These are phyloP conservation scores for Magnusiomyces sp. DNA, from an alignment of 1,139 yeast genomes.

Conservation along the genomic window DNA sequence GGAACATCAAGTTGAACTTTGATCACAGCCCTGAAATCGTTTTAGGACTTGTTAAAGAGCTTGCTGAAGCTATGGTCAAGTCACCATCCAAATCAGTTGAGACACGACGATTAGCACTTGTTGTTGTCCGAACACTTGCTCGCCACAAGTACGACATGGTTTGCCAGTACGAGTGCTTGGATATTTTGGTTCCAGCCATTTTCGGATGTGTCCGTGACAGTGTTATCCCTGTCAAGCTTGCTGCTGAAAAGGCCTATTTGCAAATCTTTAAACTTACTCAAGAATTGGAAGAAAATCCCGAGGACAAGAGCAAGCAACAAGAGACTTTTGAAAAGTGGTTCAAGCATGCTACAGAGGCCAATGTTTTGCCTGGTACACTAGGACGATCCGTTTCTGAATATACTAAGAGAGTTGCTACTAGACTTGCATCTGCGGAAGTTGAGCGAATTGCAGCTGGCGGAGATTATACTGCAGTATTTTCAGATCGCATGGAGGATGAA, in stretches of 20 bases:
- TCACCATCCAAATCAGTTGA: slow-evolving; percentile 65
- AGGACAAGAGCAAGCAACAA: neutral
- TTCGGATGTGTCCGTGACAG: slow-evolving; percentile 80
- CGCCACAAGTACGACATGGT: slow-evolving; percentile 46
- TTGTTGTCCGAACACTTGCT: slow-evolving; percentile 66
- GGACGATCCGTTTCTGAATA: slow-evolving; percentile 75
- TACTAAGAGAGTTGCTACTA: slow-evolving; percentile 74
- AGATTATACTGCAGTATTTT: slow-evolving; percentile 74
- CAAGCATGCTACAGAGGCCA: slow-evolving; percentile 20
- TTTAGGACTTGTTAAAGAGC: slow-evolving; percentile 36
- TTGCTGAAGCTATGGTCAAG: slow-evolving; percentile 42
- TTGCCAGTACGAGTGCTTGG: slow-evolving; percentile 43
- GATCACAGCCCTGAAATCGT: slow-evolving; percentile 5
- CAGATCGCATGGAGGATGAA: slow-evolving; percentile 83
- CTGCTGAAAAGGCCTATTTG: slow-evolving; percentile 87
- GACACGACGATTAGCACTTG: slow-evolving; percentile 70
- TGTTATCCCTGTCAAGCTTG: slow-evolving; percentile 82
- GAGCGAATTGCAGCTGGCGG: slow-evolving; percentile 88
- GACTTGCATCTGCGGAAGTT: slow-evolving; percentile 78
- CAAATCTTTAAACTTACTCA: slow-evolving; percentile 66
- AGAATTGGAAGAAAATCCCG: slow-evolving; percentile 39
- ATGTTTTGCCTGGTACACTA: slow-evolving; percentile 31
- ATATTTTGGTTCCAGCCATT: slow-evolving; percentile 58
- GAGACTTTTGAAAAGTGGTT: slow-evolving; percentile 55
- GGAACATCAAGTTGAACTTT: slow-evolving; percentile 21